phyloP scores from a whole-genome alignment of 225 moss, liverwort and hornwort genomes.

The Anthoceros angustus region DNA sequence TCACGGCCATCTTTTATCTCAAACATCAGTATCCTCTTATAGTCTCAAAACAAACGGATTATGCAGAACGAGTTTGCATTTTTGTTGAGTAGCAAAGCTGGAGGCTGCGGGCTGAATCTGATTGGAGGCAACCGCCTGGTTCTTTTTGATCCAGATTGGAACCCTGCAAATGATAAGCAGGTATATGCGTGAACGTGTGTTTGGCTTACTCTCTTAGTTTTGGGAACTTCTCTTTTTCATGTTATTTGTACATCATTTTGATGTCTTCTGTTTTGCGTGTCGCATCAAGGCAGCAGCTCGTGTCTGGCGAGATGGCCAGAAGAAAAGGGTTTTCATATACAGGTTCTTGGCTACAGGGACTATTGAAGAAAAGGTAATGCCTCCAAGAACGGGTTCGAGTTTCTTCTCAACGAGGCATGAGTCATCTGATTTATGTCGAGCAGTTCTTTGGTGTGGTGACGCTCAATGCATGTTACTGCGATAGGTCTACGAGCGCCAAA shows the following conservation, averaged over 20 bases:
- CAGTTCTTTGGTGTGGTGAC: neutral
- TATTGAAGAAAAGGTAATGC: conserved; percentile 83
- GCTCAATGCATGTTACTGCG: neutral
- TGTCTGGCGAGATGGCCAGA: conserved; percentile 97
- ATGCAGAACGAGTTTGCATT: conserved; percentile 95
- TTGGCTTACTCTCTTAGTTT: neutral
- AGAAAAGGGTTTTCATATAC: conserved; percentile 85
- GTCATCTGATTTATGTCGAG: conserved; percentile 3
- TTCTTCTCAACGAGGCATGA: no score
- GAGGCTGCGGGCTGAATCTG: conserved; percentile 92
- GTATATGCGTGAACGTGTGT: no score
- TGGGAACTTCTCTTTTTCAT: neutral
- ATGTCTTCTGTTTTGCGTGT: no score
- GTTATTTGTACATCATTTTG: no score
- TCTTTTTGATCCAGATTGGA: conserved; percentile 98
- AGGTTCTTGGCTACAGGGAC: conserved; percentile 88
- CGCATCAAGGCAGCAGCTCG: conserved; percentile 98
- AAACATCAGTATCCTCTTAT: neutral
- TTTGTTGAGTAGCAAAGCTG: conserved; percentile 93
- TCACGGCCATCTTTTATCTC: neutral
- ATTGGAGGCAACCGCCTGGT: conserved; percentile 95
- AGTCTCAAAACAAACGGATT: no score
- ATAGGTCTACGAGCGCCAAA: conserved; percentile 94
- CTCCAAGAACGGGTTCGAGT: neutral
- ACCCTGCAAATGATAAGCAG: conserved; percentile 98